Evolutionary conservation across 73 alveolate genomes (phyloP), one percentile per base, ranked within the genome.

Genomic region (Loxodes magnus): DNA sequence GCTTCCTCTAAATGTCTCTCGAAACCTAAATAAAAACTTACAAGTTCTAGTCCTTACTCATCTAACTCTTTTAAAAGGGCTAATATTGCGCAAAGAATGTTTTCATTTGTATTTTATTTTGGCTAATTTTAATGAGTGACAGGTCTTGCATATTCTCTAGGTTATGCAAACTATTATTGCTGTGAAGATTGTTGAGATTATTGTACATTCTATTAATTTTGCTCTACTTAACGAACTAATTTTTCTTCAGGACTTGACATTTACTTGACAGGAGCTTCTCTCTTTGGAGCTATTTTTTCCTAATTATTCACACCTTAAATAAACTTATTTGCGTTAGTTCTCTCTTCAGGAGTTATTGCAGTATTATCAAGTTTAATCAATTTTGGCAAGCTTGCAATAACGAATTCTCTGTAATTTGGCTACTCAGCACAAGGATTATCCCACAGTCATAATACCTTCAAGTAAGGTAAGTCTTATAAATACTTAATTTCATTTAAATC

Each of bases 361-460:
- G 86, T 48, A 42, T 92, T 87, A 51, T 92, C 99, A 5, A 92
- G 78, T 52, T 74, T 80, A 12, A 74, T 81, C 19, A 92, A 63
- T 43, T 85, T 82, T 4, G 99, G 99, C 12, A 92, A 42, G 22
- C 54, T 16, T 43, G 71, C 82, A 25, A 92, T 70, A 6, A 93
- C 93, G 39, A 62, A 75, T 34, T 70, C 84, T 82, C 97, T 80
- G 55, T 93, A 93, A 38, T 59, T 74, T 6, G 87, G 87, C 24
- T 50, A 74, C 35, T 73, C 84, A 0, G 95, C 82, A 38, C 92
- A 64, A 14, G 99, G 99, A 61, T 93, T 93, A 33, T 92, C 98
- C 81, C 86, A 89, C 10, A 93, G 64, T 97, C 99, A 93, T 10
- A 93, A 64, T 19, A 89, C 94, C 69, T 77, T 86, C 41, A 93